phyloP scores from a whole-genome alignment of 441 rosid genomes.

The Daphne laureola region DNA sequence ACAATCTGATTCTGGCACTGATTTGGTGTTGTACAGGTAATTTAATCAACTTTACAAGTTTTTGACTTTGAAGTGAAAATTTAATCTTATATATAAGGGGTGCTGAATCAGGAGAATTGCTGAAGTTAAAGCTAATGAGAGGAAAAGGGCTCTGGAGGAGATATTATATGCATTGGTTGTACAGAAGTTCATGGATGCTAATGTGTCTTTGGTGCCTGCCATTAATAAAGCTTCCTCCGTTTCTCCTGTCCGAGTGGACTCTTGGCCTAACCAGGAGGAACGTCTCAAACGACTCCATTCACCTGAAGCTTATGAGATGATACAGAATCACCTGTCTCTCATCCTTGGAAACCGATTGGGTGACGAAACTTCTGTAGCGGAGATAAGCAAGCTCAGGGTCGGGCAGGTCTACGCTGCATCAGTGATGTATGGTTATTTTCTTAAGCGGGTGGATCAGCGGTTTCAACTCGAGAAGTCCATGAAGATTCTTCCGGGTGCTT shows the following conservation, averaged over 20 bases:
- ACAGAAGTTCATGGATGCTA: conserved; percentile 86
- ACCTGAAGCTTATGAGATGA: conserved; percentile 83
- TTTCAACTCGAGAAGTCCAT: conserved; percentile 91
- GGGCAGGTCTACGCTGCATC: conserved; percentile 98
- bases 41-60: conserved; percentile 10
- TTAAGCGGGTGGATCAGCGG: conserved; percentile 82
- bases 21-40: conserved; percentile 75
- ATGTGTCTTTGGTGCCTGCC: conserved; percentile 64
- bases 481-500: conserved; percentile 54
- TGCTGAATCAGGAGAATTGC: conserved; percentile 66
- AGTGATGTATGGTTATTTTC: conserved; percentile 91
- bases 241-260: conserved; percentile 47
- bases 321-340: conserved; percentile 78
- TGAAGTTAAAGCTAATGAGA: conserved; percentile 81
- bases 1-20: conserved; percentile 50
- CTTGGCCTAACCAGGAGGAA: conserved; percentile 58
- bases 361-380: conserved; percentile 50
- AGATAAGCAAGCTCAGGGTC: conserved; percentile 78
- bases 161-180: conserved; percentile 81
- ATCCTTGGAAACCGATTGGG: conserved; percentile 62
- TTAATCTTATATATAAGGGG: conserved; percentile 10
- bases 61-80: conserved; percentile 2
- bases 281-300: conserved; percentile 75
- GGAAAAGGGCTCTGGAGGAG: conserved; percentile 73
- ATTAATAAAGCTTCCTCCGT: conserved; percentile 44